These are phyloP conservation scores for Lanmaoa pseudosensibilis DNA, from an alignment of 768 basidiomycete species.

Conservation along the genomic window DNA sequence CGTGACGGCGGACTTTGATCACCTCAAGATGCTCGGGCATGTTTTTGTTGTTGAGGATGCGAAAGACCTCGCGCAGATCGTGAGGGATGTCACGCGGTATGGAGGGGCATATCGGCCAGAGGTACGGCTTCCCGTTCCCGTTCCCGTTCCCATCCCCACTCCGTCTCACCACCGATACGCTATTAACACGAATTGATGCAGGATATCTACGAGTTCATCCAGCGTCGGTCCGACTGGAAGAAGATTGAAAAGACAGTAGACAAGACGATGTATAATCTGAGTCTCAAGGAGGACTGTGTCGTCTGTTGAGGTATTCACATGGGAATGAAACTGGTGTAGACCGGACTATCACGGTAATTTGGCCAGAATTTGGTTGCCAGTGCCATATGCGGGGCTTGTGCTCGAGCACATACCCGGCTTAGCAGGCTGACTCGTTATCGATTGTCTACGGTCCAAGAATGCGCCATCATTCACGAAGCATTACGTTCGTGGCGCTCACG, in stretches of 20 bases:
- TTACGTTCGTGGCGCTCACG: no score
- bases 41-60: constrained; percentile 96
- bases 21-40: constrained; percentile 96
- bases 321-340: no score
- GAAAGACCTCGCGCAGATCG: constrained; percentile 94
- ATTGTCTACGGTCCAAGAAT: no score
- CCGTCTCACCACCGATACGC: no score
- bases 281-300: constrained; percentile 90
- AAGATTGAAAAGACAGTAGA: constrained; percentile 97
- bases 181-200: constrained; percentile 20
- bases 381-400: no score
- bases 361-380: no score
- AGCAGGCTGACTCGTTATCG: no score
- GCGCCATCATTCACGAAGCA: no score
- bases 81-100: constrained; percentile 91
- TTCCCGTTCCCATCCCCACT: neutral
- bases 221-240: constrained; percentile 95
- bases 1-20: constrained; percentile 88
- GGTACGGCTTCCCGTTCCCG: constrained; percentile 42
- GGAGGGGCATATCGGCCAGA: constrained; percentile 94
- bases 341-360: no score
- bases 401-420: no score
- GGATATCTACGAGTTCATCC: constrained; percentile 97
- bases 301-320: constrained; percentile 32
- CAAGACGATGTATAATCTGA: constrained; percentile 91